Evolutionary conservation across 2,329 filamentous ascomycete genomes (phyloP).

Genomic region (Ophiostoma montium): DNA sequence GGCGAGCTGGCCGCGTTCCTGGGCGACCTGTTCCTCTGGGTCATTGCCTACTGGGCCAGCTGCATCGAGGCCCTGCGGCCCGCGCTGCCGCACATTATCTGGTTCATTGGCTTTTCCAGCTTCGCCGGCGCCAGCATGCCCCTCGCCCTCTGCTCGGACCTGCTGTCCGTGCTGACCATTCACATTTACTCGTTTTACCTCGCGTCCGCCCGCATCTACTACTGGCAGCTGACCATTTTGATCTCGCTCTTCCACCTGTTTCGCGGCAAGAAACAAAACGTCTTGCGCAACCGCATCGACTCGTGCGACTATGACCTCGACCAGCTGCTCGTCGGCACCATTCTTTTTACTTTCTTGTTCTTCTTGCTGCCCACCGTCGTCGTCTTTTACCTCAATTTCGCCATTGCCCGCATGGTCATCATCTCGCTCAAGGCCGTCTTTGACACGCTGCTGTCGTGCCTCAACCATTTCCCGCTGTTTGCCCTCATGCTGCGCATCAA

Average conservation of each 20-base stretch:
- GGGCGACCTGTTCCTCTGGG: slow-evolving; percentile 92
- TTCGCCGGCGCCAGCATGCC: slow-evolving; percentile 96
- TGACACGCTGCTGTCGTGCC: slow-evolving; percentile 79
- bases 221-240: slow-evolving; percentile 96
- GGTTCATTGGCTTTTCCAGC: slow-evolving; percentile 84
- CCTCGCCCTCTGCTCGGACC: slow-evolving; percentile 86
- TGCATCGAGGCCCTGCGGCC: slow-evolving; percentile 69
- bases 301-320: slow-evolving; percentile 98
- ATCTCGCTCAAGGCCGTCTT: slow-evolving; percentile 84
- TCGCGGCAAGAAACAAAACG: slow-evolving; percentile 93
- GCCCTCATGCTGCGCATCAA: slow-evolving; percentile 92
- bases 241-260: slow-evolving; percentile 98
- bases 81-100: slow-evolving; percentile 71
- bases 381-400: slow-evolving; percentile 95
- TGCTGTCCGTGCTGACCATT: slow-evolving; percentile 78
- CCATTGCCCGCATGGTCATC: slow-evolving; percentile 84
- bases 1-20: slow-evolving; percentile 86
- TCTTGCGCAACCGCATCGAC: slow-evolving; percentile 92
- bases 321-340: slow-evolving; percentile 89
- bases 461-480: slow-evolving; percentile 97
- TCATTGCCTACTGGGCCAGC: slow-evolving; percentile 91
- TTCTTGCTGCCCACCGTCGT: slow-evolving; percentile 89
- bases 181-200: slow-evolving; percentile 99
- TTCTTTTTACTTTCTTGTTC: slow-evolving; percentile 88
- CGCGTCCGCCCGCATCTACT: slow-evolving; percentile 89